phyloP scores from a whole-genome alignment of 345 rosid species.

The Moricandia moricandioides region DNA sequence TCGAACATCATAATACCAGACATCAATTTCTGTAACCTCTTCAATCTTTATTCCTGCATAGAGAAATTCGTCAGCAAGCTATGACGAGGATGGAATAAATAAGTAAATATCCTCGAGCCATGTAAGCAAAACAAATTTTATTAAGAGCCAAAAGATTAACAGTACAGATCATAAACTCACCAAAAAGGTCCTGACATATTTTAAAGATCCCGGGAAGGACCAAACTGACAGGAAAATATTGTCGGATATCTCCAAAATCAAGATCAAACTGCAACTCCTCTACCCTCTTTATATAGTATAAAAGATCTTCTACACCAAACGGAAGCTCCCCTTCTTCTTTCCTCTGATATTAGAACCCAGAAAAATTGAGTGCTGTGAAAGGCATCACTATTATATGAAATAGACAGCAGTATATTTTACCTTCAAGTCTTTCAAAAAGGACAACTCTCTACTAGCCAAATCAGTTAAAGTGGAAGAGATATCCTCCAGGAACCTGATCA shows the following conservation, averaged over 20 bases:
- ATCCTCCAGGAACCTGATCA: slow-evolving; percentile 83
- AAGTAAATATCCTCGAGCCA: neutral
- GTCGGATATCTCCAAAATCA: slow-evolving; percentile 72
- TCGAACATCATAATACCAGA: slow-evolving; percentile 73
- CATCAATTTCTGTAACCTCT: slow-evolving; percentile 61
- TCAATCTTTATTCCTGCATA: slow-evolving; percentile 74
- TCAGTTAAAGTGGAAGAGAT: slow-evolving; percentile 76
- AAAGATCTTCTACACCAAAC: slow-evolving; percentile 81
- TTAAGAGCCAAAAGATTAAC: slow-evolving; percentile 4
- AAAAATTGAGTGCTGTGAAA: slow-evolving; percentile 26
- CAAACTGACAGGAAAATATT: slow-evolving; percentile 78
- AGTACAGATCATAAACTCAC: slow-evolving; percentile 40
- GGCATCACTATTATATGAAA: slow-evolving; percentile 17
- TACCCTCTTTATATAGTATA: slow-evolving; percentile 74
- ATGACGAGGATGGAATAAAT: neutral
- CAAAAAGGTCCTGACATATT: slow-evolving; percentile 86
- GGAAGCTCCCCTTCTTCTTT: slow-evolving; percentile 87
- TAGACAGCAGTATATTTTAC: slow-evolving; percentile 38
- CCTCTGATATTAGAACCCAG: slow-evolving; percentile 46
- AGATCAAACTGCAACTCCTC: slow-evolving; percentile 80
- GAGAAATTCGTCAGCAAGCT: slow-evolving; percentile 17
- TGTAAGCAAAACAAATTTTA: neutral
- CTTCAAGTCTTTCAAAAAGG: slow-evolving; percentile 77
- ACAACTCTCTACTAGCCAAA: slow-evolving; percentile 66
- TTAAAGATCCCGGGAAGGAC: slow-evolving; percentile 87